phyloP scores from a whole-genome alignment of 2,329 filamentous ascomycete species.

The Colletotrichum cereale region DNA sequence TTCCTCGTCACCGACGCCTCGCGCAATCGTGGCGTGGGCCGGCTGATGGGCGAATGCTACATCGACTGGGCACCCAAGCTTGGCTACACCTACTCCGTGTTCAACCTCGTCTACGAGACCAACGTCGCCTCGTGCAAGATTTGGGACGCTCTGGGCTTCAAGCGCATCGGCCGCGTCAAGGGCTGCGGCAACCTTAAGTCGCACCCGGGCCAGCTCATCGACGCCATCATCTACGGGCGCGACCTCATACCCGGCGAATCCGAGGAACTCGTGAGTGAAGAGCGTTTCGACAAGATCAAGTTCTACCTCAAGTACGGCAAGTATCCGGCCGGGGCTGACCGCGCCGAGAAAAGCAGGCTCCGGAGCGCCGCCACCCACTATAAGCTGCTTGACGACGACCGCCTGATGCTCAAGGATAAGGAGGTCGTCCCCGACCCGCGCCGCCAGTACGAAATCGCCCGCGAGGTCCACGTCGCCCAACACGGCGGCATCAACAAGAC shows the following conservation, averaged over 20 bases:
- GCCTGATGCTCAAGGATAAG: slow-evolving; percentile 97
- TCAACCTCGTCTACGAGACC: slow-evolving; percentile 95
- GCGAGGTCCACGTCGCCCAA: slow-evolving; percentile 77
- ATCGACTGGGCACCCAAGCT: slow-evolving; percentile 83
- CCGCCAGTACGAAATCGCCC: slow-evolving; percentile 90
- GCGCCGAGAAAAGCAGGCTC: slow-evolving; percentile 94
- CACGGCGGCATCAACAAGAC: slow-evolving; percentile 99
- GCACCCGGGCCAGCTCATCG: slow-evolving; percentile 75
- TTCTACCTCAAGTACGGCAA: slow-evolving; percentile 96
- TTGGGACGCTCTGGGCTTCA: slow-evolving; percentile 93
- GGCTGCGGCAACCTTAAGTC: slow-evolving; percentile 78
- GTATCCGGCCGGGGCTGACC: slow-evolving; percentile 92
- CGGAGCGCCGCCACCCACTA: slow-evolving; percentile 96
- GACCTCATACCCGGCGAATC: slow-evolving; percentile 66
- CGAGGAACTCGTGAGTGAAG: slow-evolving; percentile 90
- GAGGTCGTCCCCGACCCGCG: slow-evolving; percentile 94
- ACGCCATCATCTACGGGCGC: slow-evolving; percentile 83
- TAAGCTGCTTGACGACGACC: slow-evolving; percentile 82
- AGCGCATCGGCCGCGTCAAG: slow-evolving; percentile 87
- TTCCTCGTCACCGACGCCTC: slow-evolving; percentile 81
- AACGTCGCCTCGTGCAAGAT: slow-evolving; percentile 91
- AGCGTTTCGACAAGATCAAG: slow-evolving; percentile 98
- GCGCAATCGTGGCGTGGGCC: slow-evolving; percentile 80
- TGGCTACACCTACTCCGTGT: slow-evolving; percentile 92
- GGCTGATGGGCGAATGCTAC: slow-evolving; percentile 82